phyloP scores from a whole-genome alignment of 768 basidiomycete species.

The Austroboletus eburneus region DNA sequence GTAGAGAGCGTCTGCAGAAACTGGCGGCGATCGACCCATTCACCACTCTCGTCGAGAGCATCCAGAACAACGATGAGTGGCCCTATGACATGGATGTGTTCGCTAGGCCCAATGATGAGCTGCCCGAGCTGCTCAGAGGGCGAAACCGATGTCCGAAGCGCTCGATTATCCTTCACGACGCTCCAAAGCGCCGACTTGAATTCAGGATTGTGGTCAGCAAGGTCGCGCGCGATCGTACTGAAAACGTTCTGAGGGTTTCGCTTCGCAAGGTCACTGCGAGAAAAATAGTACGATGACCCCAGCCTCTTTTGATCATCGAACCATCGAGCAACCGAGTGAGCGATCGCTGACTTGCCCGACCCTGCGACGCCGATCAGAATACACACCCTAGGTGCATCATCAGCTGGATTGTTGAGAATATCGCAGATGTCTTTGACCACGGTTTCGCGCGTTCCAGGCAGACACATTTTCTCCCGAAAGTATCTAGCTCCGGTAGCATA shows the following conservation, averaged over 20 bases:
- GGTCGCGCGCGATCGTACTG: conserved; percentile 31
- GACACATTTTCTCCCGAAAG: conserved; percentile 14
- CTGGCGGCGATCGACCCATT: conserved; percentile 5
- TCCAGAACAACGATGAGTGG: conserved; percentile 36
- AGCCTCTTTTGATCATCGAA: conserved; percentile 26
- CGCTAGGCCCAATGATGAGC: conserved; percentile 27
- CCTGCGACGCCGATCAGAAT: conserved; percentile 26
- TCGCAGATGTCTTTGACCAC: conserved; percentile 16
- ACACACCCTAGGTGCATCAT: conserved; percentile 20
- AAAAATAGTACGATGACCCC: conserved; percentile 32
- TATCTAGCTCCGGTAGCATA: conserved; percentile 24
- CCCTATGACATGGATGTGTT: conserved; percentile 20
- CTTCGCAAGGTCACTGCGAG: conserved; percentile 9
- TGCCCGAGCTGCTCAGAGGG: conserved; percentile 24
- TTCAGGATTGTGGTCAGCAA: conserved; percentile 31
- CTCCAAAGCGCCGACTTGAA: conserved; percentile 16
- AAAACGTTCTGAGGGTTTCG: conserved; percentile 27
- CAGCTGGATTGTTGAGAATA: conserved; percentile 10
- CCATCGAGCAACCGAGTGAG: conserved; percentile 26
- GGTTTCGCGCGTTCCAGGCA: conserved; percentile 18
- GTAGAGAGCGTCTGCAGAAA: conserved; percentile 20
- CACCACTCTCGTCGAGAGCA: conserved; percentile 29
- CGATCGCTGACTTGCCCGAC: conserved; percentile 32
- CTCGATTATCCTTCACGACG: conserved; percentile 20
- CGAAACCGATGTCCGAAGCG: conserved; percentile 18